A percentile compares a stretch with the other conserved stretches of the same genome.
Conservation (phyloP, 306 rosid species). For the Pterocarpus santalinus region DNA sequence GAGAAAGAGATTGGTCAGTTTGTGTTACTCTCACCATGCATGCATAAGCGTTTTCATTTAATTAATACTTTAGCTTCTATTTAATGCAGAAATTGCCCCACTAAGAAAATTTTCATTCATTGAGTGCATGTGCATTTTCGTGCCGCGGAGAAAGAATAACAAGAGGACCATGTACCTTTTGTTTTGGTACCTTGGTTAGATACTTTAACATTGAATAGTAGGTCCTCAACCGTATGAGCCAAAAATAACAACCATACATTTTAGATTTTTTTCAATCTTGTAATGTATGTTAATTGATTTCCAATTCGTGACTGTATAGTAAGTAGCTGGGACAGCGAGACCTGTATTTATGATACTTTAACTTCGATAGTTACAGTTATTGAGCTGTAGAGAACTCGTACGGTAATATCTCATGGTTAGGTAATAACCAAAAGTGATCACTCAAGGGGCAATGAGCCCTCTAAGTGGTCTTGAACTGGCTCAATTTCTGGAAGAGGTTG, state of each 20-base stretch:
- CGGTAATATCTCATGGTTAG: background rate
- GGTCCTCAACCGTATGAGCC: background rate
- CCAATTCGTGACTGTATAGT: background rate
- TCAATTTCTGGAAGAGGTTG: no score
- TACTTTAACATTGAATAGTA: no score
- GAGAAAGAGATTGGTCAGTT: conserved; percentile 69
- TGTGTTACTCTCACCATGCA: background rate
- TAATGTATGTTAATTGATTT: background rate
- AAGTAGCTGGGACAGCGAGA: background rate
- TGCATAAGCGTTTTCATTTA: no score
- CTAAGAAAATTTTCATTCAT: no score
- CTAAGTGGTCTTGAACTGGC: no score
- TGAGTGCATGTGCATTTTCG: no score
- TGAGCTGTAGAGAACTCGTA: background rate
- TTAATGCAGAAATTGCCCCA: no score
- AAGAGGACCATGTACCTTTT: no score
- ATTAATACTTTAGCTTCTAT: no score
- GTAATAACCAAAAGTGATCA: background rate
- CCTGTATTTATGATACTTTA: background rate
- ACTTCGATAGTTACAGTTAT: background rate
- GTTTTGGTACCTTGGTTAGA: background rate
- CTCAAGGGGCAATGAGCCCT: no score
- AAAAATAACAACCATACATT: background rate
- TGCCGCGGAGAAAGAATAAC: no score
- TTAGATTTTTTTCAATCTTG: background rate